phyloP scores from a whole-genome alignment of 495 filamentous ascomycete genomes.

The Choiromyces venosus region DNA sequence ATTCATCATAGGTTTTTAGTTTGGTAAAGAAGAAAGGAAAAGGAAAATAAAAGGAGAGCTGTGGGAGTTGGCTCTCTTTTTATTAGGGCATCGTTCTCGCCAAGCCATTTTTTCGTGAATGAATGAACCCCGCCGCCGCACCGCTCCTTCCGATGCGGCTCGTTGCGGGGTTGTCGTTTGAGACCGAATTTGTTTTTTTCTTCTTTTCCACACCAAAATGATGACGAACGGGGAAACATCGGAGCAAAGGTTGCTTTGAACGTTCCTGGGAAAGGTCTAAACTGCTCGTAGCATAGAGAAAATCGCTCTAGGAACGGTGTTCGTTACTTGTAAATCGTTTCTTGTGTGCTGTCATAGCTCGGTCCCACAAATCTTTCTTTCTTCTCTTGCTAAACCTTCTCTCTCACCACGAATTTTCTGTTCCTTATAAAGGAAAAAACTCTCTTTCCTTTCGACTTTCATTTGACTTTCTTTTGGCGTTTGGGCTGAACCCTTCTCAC shows the following conservation, averaged over 20 bases:
- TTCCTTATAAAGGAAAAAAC: neutral
- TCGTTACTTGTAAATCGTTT: neutral
- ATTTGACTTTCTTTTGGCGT: neutral
- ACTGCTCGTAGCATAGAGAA: neutral
- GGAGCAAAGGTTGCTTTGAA: neutral
- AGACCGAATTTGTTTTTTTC: too few relatives aligned
- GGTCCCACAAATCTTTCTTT: neutral
- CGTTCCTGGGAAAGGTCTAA: neutral
- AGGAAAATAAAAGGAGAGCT: conserved; percentile 18
- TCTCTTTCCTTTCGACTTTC: neutral
- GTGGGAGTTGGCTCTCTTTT: conserved; percentile 1
- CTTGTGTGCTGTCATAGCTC: neutral
- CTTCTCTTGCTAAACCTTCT: neutral
- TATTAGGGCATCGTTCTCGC: neutral
- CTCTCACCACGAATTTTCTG: neutral
- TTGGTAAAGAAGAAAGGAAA: conserved; percentile 48
- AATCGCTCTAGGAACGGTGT: neutral
- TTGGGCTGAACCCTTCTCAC: neutral
- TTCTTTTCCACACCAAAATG: neutral
- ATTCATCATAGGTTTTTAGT: conserved; percentile 59
- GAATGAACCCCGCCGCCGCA: neutral
- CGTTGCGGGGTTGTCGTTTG: neutral
- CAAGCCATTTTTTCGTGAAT: neutral
- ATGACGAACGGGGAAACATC: neutral
- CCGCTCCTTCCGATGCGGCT: neutral